Base-by-base conservation (phyloP, 768 basidiomycete species). In the Wakefieldia striispora region DNA sequence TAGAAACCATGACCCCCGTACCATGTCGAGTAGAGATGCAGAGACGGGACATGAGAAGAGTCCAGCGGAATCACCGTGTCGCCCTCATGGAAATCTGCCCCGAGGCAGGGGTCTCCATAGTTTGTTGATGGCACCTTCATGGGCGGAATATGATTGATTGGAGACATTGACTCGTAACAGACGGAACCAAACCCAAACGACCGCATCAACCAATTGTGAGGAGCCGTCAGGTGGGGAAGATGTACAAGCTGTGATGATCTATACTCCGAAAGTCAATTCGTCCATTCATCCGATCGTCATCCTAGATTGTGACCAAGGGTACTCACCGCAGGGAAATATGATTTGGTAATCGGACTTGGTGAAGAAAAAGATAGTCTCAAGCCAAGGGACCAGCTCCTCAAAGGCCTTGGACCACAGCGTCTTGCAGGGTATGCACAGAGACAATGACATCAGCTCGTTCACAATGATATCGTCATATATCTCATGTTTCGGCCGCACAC, bases 91-190 rank as follows among this genome's bases (percentile, higher is more conserved):
- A 54, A 12, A 75, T 61, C 9, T 69, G 62, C 9, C 66, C 59
- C 0, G 73, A 55, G 74, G 72, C 4, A 75, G 41, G 3, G 74
- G 74, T 7, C 74, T 54, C 65, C 66, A 69, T 12, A 70, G 62
- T 50, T 66, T 68, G 54, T 72, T 73, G 3, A 53, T 34, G 6
- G 55, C 53, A 47, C 72, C 72, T 46, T 73, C 72, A 13, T 61
- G 44, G 0, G 49, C 45, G 2, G 49, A 56, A 7, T 58, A 40
- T 12, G 49, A 51, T 31, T 72, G 73, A 47, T 72, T 70, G 11
- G 71, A 68, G 35, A 70, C 56, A 27, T 63, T 60, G 50, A 60
- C 64, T 38, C 67, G 70, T 3, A 70, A 59, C 29, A 68, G 58
- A 54, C 70, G 66, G 4, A 70, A 38, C 65, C 67, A 67, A 26